Percentiles rank a stretch among this genome's conserved stretches.
Conservation (phyloP, 768 basidiomycete species). For the Hygrocybe coccinea region DNA sequence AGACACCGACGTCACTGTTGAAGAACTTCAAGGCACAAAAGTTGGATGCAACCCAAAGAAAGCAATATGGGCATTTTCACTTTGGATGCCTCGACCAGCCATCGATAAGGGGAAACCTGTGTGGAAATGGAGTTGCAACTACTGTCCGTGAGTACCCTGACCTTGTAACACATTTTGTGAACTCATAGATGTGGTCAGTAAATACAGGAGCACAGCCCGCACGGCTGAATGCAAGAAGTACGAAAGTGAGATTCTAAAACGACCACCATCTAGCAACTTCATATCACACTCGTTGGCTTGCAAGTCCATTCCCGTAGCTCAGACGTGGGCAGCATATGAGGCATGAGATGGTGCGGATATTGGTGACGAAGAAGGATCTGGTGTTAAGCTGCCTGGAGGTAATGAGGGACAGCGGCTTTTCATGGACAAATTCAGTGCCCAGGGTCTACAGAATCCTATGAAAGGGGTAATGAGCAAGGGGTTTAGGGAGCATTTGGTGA, state of each 20-base stretch:
- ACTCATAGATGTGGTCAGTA: not conserved
- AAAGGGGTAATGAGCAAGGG: not conserved
- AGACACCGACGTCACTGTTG: not conserved
- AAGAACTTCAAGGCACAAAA: not conserved
- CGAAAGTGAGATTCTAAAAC: not conserved
- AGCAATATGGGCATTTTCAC: not conserved
- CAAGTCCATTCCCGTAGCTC: not conserved
- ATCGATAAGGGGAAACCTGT: not conserved
- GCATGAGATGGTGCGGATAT: not conserved
- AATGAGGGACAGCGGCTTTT: not conserved
- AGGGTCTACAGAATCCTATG: not conserved
- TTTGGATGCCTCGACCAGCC: constrained; percentile 1
- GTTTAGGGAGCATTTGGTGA: not conserved
- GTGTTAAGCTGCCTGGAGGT: not conserved
- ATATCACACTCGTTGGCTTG: not conserved
- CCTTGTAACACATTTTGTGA: not conserved
- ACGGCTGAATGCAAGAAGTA: not conserved
- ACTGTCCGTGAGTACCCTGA: not conserved
- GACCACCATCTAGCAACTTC: not conserved
- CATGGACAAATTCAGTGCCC: not conserved
- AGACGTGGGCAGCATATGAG: not conserved
- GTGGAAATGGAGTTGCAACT: not conserved
- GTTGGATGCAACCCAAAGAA: not conserved
- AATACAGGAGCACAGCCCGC: not conserved
- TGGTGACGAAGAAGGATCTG: not conserved